Percentiles rank a stretch among this genome's conserved stretches.
Conservation (phyloP, 2,329 filamentous ascomycete genomes). For the Aspergillus arachidicola region DNA sequence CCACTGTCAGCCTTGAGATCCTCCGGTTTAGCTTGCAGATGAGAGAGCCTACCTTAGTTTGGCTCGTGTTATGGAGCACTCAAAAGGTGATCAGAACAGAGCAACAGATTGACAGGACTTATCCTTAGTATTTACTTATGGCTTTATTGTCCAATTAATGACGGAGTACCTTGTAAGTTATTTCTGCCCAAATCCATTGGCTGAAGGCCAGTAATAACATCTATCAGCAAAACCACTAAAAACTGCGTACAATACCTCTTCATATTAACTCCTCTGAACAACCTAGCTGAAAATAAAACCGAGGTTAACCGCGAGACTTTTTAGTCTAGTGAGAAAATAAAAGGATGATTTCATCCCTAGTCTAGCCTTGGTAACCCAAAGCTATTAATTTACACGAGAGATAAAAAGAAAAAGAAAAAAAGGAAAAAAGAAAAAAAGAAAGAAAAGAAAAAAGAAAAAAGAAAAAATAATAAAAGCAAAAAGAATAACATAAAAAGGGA, state of each 20-base stretch:
- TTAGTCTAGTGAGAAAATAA: background rate
- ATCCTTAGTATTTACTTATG: background rate
- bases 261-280: background rate
- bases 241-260: background rate
- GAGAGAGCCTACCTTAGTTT: background rate
- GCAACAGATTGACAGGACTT: conserved; percentile 6
- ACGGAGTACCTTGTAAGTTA: background rate
- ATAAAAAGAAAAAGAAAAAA: background rate
- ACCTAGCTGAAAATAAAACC: background rate
- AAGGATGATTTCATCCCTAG: background rate
- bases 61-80: background rate
- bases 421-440: too few species aligned
- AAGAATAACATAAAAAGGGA: background rate
- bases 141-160: background rate
- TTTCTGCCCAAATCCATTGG: background rate
- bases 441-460: too few species aligned
- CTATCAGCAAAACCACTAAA: background rate
- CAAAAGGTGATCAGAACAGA: background rate
- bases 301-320: background rate
- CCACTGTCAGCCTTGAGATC: background rate
- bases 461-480: background rate
- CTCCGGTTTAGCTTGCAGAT: background rate
- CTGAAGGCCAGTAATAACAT: background rate
- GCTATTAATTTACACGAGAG: conserved; percentile 2
- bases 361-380: background rate